Percentiles rank a stretch among this genome's conserved stretches.
These are phyloP conservation scores for Patellaria atrata DNA, from an alignment of 495 filamentous ascomycete genomes.

Conservation along the genomic window DNA sequence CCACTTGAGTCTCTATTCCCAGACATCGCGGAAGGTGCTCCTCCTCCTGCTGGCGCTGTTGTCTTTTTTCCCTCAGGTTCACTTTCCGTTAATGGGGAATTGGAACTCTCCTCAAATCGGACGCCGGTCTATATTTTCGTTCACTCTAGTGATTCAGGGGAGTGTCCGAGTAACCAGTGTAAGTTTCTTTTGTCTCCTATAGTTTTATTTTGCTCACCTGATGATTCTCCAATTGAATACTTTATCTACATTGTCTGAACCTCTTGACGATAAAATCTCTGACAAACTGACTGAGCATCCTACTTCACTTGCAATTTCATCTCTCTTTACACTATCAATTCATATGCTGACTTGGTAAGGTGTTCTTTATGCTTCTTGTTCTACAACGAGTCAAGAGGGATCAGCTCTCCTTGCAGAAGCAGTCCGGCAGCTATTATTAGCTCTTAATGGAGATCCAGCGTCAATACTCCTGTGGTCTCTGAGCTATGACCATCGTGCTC, in stretches of 20 bases:
- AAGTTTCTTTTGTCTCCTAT: constrained; percentile 34
- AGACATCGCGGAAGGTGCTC: constrained; percentile 54
- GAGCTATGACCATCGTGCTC: constrained; percentile 12
- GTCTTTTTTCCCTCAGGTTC: constrained; percentile 51
- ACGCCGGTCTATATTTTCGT: constrained; percentile 58
- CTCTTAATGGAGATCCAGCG: constrained; percentile 4
- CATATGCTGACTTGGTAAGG: constrained; percentile 5
- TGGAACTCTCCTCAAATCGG: constrained; percentile 16
- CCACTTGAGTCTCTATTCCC: constrained; percentile 52
- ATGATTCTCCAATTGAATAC: constrained; percentile 67
- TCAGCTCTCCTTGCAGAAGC: constrained; percentile 10
- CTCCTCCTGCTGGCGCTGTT: constrained; percentile 57
- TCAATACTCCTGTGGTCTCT: constrained; percentile 15
- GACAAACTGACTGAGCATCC: constrained; percentile 62
- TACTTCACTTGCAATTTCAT: constrained; percentile 1
- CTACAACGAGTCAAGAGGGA: constrained; percentile 4
- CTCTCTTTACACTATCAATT: neutral
- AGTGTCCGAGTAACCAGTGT: constrained; percentile 80
- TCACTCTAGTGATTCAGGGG: constrained; percentile 76
- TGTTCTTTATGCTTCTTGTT: constrained; percentile 15
- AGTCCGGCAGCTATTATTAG: constrained; percentile 7
- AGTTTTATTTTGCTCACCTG: constrained; percentile 34
- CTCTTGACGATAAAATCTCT: constrained; percentile 73
- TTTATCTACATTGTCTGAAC: constrained; percentile 99
- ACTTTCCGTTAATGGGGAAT: constrained; percentile 16